Percentiles rank a stretch among this genome's conserved stretches.
Conservation (phyloP, 257 asterid species). For the Verbena officinalis region DNA sequence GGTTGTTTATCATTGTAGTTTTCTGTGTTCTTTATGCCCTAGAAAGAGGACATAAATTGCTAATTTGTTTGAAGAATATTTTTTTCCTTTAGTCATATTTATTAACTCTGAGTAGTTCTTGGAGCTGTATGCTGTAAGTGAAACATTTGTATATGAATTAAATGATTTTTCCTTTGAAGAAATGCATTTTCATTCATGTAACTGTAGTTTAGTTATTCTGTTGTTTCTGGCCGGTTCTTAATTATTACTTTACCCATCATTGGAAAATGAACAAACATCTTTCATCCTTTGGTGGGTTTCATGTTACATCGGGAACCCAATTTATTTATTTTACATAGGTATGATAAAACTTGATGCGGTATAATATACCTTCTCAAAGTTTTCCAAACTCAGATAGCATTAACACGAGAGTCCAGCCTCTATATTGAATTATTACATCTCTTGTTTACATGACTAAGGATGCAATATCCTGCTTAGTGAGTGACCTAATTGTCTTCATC, state of each 20-base stretch:
- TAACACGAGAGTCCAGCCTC: not conserved
- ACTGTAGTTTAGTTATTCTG: not conserved
- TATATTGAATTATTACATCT: not conserved
- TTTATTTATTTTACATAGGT: too few relatives aligned
- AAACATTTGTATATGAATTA: not conserved
- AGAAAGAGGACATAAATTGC: not conserved
- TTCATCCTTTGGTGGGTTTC: too few relatives aligned
- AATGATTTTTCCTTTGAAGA: not conserved
- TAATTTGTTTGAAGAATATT: not conserved
- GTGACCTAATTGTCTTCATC: not conserved
- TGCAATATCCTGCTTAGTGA: not conserved
- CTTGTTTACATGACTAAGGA: not conserved
- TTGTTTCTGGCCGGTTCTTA: too few relatives aligned
- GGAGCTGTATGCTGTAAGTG: not conserved
- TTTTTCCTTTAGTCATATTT: too few relatives aligned
- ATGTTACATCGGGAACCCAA: not conserved
- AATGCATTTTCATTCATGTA: not conserved
- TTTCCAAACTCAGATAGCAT: not conserved
- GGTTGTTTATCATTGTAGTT: not conserved
- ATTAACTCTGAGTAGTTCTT: not conserved
- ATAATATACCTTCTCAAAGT: not conserved
- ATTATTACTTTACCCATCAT: too few relatives aligned
- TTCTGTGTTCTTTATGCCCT: not conserved
- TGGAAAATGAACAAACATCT: too few relatives aligned
- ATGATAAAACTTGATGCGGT: slow-evolving; percentile 13